phyloP scores from a whole-genome alignment of 495 filamentous ascomycete species.

The Talaromyces borbonicus region DNA sequence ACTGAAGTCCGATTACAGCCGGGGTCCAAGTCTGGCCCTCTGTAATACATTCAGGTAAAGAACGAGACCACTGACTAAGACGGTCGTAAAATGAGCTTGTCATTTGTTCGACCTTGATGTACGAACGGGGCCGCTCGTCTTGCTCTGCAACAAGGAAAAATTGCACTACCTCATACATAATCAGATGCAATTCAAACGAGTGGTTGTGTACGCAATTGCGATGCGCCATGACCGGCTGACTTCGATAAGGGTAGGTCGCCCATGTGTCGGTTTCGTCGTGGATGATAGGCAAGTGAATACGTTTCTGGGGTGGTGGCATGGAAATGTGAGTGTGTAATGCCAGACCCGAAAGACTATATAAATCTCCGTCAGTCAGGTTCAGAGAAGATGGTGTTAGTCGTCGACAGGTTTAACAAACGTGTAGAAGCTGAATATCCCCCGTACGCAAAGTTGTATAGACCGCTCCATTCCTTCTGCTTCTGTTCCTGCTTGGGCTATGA shows the following conservation, averaged over 20 bases:
- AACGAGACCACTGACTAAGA: not conserved
- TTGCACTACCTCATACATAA: slow-evolving; percentile 10
- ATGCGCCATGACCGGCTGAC: slow-evolving; percentile 10
- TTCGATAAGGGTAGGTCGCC: slow-evolving; percentile 13
- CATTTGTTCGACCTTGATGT: not conserved
- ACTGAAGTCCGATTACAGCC: slow-evolving; percentile 4
- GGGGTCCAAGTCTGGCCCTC: slow-evolving; percentile 5
- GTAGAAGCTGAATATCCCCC: slow-evolving; percentile 5
- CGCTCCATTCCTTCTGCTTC: slow-evolving; percentile 2
- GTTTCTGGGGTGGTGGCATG: slow-evolving; percentile 8
- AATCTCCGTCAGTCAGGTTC: not conserved
- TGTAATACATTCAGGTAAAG: slow-evolving; percentile 3
- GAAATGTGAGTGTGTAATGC: slow-evolving; percentile 8
- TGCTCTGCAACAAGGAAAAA: slow-evolving; percentile 10
- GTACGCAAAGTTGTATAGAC: not conserved
- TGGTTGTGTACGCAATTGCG: slow-evolving; percentile 10
- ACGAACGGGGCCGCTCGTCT: not conserved
- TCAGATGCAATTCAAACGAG: slow-evolving; percentile 5
- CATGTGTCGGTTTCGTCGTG: slow-evolving; percentile 12
- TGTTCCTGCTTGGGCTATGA: slow-evolving; percentile 2
- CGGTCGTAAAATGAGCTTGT: slow-evolving; percentile 3
- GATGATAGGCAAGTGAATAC: slow-evolving; percentile 4
- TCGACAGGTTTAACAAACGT: not conserved
- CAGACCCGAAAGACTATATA: slow-evolving; percentile 7
- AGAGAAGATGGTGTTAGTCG: not conserved